Conservation (phyloP, 495 filamentous ascomycete species). For the Chaetomium cochliodes region DNA sequence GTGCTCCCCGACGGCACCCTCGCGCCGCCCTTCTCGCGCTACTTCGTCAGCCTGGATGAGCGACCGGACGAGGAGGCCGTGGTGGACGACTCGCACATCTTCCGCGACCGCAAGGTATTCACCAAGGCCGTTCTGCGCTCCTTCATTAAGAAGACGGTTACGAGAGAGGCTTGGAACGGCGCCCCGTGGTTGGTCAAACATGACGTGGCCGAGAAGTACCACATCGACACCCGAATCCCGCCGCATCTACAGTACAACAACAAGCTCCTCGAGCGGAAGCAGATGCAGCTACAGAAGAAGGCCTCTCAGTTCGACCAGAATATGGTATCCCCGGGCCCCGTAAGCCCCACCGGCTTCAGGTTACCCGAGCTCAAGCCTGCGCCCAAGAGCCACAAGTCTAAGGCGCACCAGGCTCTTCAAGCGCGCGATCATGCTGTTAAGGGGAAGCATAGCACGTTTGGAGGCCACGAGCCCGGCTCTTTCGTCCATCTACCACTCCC, state of each 20-base stretch:
- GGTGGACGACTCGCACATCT: conserved; percentile 78
- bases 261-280: conserved; percentile 75
- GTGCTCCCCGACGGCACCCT: conserved; percentile 62
- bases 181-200: conserved; percentile 95
- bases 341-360: conserved; percentile 46
- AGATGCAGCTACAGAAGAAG: conserved; percentile 64
- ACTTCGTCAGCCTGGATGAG: conserved; percentile 72
- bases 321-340: conserved; percentile 26
- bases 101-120: conserved; percentile 86
- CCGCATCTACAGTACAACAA: conserved; percentile 76
- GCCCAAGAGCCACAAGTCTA: conserved; percentile 72
- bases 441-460: conserved; percentile 42
- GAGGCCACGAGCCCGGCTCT: conserved; percentile 37
- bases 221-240: conserved; percentile 81
- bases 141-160: conserved; percentile 93
- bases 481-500: conserved; percentile 40
- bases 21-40: conserved; percentile 68
- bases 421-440: conserved; percentile 30
- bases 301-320: conserved; percentile 49
- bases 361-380: conserved; percentile 79
- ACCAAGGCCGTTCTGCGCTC: conserved; percentile 91
- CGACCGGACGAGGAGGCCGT: conserved; percentile 70
- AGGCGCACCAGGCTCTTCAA: conserved; percentile 42
- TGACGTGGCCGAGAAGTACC: conserved; percentile 76
- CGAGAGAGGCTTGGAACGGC: conserved; percentile 86